These are phyloP conservation scores for Boletus subparvulus DNA, from an alignment of 768 basidiomycete genomes.

Conservation along the genomic window DNA sequence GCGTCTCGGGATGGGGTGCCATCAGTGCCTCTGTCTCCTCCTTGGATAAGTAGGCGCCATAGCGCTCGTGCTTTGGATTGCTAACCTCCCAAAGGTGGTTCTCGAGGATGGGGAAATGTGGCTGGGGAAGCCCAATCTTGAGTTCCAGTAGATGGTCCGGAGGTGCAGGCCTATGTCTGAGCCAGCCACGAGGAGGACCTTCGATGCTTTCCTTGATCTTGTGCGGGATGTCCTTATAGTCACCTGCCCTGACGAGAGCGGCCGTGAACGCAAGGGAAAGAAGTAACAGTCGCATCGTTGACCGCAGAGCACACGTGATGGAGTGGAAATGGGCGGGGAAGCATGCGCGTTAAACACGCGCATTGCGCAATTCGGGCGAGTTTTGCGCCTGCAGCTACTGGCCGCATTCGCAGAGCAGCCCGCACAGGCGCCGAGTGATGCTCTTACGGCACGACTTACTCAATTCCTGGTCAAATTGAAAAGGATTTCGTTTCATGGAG, in stretches of 20 bases:
- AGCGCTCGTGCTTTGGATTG: constrained; percentile 52
- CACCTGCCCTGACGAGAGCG: constrained; percentile 11
- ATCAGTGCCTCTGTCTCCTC: constrained; percentile 59
- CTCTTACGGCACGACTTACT: too few relatives aligned
- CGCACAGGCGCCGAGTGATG: too few relatives aligned
- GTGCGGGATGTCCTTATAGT: constrained; percentile 11
- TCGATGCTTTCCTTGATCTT: constrained; percentile 51
- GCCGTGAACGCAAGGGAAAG: constrained; percentile 11
- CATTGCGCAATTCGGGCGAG: too few relatives aligned
- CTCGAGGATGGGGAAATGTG: constrained; percentile 50
- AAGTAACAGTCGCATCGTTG: constrained; percentile 14
- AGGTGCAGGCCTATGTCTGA: constrained; percentile 41
- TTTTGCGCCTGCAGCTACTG: background rate
- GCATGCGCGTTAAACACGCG: too few relatives aligned
- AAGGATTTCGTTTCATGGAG: too few relatives aligned
- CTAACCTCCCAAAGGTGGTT: constrained; percentile 57
- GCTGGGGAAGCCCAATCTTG: constrained; percentile 58
- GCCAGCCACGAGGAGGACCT: constrained; percentile 49
- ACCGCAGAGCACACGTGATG: background rate
- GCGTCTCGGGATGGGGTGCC: constrained; percentile 54
- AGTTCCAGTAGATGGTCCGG: constrained; percentile 49
- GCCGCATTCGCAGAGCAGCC: too few relatives aligned
- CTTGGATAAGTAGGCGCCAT: constrained; percentile 59
- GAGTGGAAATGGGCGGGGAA: too few relatives aligned
- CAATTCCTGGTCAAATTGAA: too few relatives aligned